Evolutionary conservation across 2,329 filamentous ascomycete genomes (phyloP), one percentile per base, ranked within the genome.

Genomic region (Pseudomassariella vexata): DNA sequence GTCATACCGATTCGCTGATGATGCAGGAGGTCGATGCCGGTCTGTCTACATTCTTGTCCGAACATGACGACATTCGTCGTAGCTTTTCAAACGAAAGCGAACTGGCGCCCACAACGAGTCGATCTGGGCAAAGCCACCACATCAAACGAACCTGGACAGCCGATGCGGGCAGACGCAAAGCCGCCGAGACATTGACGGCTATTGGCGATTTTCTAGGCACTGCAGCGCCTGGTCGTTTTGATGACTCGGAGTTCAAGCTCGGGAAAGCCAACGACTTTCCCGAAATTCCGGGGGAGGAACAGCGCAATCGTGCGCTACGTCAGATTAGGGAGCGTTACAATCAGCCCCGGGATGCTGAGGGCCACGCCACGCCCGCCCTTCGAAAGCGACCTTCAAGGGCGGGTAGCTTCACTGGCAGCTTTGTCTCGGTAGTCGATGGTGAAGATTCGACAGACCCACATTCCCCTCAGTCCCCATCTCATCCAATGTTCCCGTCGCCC

Each of bases 221-320:
- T 1, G 63, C 70, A 19, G 59, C 64, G 1, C 56, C 62, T 2
- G 57, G 68, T n/a, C 60, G 57, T 6, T 65, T 67, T 34, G 65
- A 76, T 32, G 60, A 68, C 19, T 62, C 62, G 0, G 62, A 62
- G 2, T 76, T 74, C 42, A 62, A 61, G 28, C 53, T 51, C 4
- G 63, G 67, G 12, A 56, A 55, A 25, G 65, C 68, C 4, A 48
- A 53, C n/a, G 57, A 62, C n/a, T 80, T 67, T 28, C 76, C 76
- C 0, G 63, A 68, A 33, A 57, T 75, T 1, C 76, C 76, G 1
- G 76, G 72, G 3, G 74, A 79, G 40, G 44, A 39, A 2, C 38
- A 52, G 3, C 61, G 69, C 19, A 75, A 75, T 28, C 46, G 42
- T 1, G 42, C 48, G 1, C 45, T 75, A 1, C 31, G 38, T 12